Evolutionary conservation across 495 filamentous ascomycete species (phyloP).

Genomic region (Aspergillus biplanus): DNA sequence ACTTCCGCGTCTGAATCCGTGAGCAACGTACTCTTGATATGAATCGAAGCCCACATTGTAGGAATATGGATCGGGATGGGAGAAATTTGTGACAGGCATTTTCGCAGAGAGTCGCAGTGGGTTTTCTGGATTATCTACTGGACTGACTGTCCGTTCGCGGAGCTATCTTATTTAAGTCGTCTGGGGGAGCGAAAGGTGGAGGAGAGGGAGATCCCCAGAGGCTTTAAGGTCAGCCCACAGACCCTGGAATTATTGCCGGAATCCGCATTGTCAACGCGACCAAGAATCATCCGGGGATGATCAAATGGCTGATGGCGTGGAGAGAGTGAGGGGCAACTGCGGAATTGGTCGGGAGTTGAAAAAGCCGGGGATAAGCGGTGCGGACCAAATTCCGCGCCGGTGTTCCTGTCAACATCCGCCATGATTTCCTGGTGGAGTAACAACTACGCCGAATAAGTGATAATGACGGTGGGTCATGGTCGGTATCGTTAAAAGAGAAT

Average conservation of each 20-base stretch:
- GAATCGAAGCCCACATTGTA: slow-evolving; percentile 64
- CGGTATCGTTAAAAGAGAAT: not conserved
- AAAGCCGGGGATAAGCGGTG: slow-evolving; percentile 33
- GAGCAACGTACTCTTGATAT: slow-evolving; percentile 57
- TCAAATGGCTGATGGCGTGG: not conserved
- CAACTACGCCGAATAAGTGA: too few relatives aligned
- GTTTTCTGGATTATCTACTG: not conserved
- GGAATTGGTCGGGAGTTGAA: slow-evolving; percentile 22
- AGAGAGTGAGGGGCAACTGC: slow-evolving; percentile 13
- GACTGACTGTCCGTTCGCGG: not conserved
- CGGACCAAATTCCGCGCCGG: slow-evolving; percentile 34
- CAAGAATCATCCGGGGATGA: not conserved
- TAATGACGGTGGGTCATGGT: too few relatives aligned
- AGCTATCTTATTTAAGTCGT: not conserved
- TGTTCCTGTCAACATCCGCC: too few relatives aligned
- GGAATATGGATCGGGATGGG: slow-evolving; percentile 56
- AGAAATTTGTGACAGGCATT: slow-evolving; percentile 63
- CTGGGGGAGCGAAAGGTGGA: not conserved
- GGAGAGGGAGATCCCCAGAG: not conserved
- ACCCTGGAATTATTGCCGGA: not conserved
- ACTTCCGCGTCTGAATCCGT: not conserved
- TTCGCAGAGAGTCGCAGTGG: slow-evolving; percentile 4
- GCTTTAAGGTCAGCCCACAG: slow-evolving; percentile 8
- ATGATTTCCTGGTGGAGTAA: too few relatives aligned
- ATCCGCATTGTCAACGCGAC: not conserved